Conservation (phyloP, 768 basidiomycete genomes). For the Galerina marginata region DNA sequence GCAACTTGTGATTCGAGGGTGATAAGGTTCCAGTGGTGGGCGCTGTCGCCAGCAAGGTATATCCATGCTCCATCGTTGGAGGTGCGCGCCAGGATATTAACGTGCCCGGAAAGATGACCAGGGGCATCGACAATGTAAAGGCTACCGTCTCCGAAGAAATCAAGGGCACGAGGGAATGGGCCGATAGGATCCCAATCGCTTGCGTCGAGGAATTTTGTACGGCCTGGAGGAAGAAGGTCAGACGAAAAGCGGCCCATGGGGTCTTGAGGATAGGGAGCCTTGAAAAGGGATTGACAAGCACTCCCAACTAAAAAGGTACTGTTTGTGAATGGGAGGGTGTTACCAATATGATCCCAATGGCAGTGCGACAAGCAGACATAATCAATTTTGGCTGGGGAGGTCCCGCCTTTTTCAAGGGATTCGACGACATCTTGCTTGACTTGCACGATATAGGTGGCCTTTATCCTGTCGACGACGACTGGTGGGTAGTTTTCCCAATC, state of each 20-base stretch:
- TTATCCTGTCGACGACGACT: slow-evolving; percentile 31
- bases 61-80: slow-evolving; percentile 60
- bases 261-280: slow-evolving; percentile 47
- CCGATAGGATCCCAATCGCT: slow-evolving; percentile 47
- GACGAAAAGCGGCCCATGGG: slow-evolving; percentile 37
- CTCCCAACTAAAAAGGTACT: slow-evolving; percentile 55
- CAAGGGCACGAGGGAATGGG: slow-evolving; percentile 54
- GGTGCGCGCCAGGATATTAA: slow-evolving; percentile 60
- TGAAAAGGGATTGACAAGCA: slow-evolving; percentile 38
- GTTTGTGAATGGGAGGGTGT: slow-evolving; percentile 48
- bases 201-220: slow-evolving; percentile 41
- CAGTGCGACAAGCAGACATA: slow-evolving; percentile 56
- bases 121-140: slow-evolving; percentile 63
- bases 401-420: slow-evolving; percentile 55
- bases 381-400: slow-evolving; percentile 46
- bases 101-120: slow-evolving; percentile 61
- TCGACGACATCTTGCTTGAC: slow-evolving; percentile 48
- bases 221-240: slow-evolving; percentile 41
- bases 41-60: slow-evolving; percentile 59
- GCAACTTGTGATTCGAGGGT: slow-evolving; percentile 49
- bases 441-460: slow-evolving; percentile 25
- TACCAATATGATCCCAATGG: slow-evolving; percentile 61
- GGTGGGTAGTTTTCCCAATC: slow-evolving; percentile 51
- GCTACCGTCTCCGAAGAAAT: slow-evolving; percentile 64
- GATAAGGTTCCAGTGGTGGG: slow-evolving; percentile 58